Conservation (phyloP, 257 asterid genomes). For the Lithospermum erythrorhizon region DNA sequence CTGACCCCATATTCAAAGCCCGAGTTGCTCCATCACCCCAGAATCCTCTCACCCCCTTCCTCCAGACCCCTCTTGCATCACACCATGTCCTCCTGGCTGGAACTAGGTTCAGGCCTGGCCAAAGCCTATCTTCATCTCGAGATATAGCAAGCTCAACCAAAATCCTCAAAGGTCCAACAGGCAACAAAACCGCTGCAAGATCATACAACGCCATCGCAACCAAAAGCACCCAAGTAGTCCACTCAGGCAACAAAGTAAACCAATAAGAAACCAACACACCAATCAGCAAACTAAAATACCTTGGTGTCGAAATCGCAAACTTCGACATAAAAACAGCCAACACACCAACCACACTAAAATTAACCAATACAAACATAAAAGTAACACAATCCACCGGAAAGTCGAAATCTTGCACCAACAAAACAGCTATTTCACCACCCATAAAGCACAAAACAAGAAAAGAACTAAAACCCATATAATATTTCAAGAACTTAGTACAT, state of each 20-base stretch:
- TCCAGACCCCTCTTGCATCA: conserved; percentile 67
- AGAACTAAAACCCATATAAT: conserved; percentile 91
- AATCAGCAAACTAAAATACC: conserved; percentile 71
- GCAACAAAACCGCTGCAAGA: conserved; percentile 93
- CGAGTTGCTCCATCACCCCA: neutral
- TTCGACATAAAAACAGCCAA: conserved; percentile 66
- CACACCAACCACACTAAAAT: conserved; percentile 78
- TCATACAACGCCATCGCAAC: conserved; percentile 95
- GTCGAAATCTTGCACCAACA: conserved; percentile 42
- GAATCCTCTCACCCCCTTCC: conserved; percentile 26
- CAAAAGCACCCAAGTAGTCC: conserved; percentile 95
- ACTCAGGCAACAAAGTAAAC: conserved; percentile 93
- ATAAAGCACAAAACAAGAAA: conserved; percentile 76
- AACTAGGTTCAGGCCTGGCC: conserved; percentile 53
- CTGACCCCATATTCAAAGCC: neutral
- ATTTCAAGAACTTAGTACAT: conserved; percentile 90
- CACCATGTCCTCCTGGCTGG: conserved; percentile 9
- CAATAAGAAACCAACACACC: conserved; percentile 93
- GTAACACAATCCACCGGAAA: conserved; percentile 63
- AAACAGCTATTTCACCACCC: conserved; percentile 74
- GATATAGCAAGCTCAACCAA: conserved; percentile 90
- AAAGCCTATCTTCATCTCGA: conserved; percentile 90
- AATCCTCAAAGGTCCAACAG: conserved; percentile 88
- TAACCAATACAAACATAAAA: conserved; percentile 50
- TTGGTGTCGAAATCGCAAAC: conserved; percentile 65